A percentile compares a stretch with the other conserved stretches of the same genome.
phyloP scores from a whole-genome alignment of 768 basidiomycete species.

The Pulveroboletus sp. region DNA sequence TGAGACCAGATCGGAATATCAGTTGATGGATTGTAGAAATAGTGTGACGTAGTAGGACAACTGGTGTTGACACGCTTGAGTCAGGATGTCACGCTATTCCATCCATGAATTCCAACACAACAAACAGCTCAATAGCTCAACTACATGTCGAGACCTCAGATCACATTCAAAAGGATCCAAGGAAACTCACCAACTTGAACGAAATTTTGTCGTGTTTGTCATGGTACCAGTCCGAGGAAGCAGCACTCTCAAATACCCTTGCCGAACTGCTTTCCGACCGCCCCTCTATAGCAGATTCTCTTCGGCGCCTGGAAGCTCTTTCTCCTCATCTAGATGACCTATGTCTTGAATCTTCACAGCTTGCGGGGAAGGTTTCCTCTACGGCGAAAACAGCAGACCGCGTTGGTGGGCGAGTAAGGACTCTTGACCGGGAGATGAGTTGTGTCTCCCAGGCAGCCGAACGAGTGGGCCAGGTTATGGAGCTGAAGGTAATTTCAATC shows the following conservation, averaged over 20 bases:
- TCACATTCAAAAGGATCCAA: slow-evolving; percentile 21
- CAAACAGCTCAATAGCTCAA: slow-evolving; percentile 8
- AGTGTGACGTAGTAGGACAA: too few relatives aligned
- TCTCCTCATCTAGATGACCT: slow-evolving; percentile 62
- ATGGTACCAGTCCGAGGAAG: slow-evolving; percentile 70
- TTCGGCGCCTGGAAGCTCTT: slow-evolving; percentile 58
- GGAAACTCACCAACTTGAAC: slow-evolving; percentile 53
- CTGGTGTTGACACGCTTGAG: too few relatives aligned
- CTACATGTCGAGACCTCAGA: slow-evolving; percentile 6
- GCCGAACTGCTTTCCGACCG: slow-evolving; percentile 65
- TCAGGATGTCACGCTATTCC: too few relatives aligned
- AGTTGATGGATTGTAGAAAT: too few relatives aligned
- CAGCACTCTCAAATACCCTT: slow-evolving; percentile 69
- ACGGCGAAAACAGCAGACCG: slow-evolving; percentile 80
- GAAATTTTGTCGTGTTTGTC: slow-evolving; percentile 76
- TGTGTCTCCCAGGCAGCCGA: slow-evolving; percentile 89
- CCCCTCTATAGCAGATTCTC: slow-evolving; percentile 59
- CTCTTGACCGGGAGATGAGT: slow-evolving; percentile 90
- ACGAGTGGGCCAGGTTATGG: slow-evolving; percentile 88
- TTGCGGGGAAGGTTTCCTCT: slow-evolving; percentile 57
- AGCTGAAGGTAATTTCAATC: slow-evolving; percentile 68
- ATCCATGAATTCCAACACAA: slow-evolving; percentile 12
- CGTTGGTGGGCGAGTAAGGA: slow-evolving; percentile 86
- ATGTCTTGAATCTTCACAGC: slow-evolving; percentile 49
- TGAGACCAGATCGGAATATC: too few relatives aligned